Evolutionary conservation across 768 basidiomycete genomes (phyloP).

Genomic region (Mycena polygramma): DNA sequence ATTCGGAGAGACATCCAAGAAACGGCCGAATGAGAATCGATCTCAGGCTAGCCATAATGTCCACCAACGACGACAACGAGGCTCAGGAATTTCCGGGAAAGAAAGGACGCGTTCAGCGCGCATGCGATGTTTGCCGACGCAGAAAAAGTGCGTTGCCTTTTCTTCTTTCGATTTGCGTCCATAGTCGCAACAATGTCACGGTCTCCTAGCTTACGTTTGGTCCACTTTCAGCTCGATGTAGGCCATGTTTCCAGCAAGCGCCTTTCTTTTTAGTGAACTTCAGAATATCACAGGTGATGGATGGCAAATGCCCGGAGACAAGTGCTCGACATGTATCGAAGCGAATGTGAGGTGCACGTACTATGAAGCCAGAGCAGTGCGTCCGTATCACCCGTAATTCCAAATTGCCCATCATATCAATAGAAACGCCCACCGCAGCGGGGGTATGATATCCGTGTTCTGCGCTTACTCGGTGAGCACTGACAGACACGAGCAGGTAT

Average conservation of each 20-base stretch:
- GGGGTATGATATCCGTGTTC: background rate
- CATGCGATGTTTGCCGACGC: background rate
- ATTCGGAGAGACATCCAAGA: too few relatives aligned
- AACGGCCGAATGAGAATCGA: too few relatives aligned
- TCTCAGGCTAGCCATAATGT: background rate
- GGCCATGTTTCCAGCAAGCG: background rate
- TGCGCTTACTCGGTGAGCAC: background rate
- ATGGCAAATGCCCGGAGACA: background rate
- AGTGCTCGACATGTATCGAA: background rate
- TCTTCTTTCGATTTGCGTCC: background rate
- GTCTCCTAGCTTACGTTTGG: background rate
- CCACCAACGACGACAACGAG: slow-evolving; percentile 22
- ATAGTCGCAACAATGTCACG: background rate
- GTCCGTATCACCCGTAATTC: background rate
- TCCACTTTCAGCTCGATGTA: background rate
- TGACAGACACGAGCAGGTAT: background rate
- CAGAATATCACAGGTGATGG: background rate
- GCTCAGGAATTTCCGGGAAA: background rate
- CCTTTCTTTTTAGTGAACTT: background rate
- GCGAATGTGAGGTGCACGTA: background rate
- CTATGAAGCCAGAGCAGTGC: background rate
- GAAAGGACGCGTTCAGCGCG: background rate
- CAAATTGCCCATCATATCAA: background rate
- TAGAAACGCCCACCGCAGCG: background rate
- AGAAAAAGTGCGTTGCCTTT: background rate